These are phyloP conservation scores for Penicillium odoratum DNA, from an alignment of 495 filamentous ascomycete species.

Conservation along the genomic window DNA sequence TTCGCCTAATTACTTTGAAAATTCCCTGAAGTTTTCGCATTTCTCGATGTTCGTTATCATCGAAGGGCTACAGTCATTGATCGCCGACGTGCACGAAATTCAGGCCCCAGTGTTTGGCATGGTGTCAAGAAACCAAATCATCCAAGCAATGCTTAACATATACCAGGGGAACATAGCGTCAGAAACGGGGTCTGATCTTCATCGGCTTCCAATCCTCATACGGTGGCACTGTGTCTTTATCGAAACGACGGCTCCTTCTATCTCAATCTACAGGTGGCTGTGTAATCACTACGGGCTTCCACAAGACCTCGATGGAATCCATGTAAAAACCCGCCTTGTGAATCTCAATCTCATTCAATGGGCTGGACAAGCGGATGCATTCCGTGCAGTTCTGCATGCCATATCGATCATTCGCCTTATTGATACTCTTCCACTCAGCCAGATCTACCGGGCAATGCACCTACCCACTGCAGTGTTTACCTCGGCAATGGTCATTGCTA, in stretches of 20 bases:
- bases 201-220: conserved; percentile 10
- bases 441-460: conserved; percentile 13
- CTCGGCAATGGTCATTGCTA: conserved; percentile 14
- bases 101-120: conserved; percentile 6
- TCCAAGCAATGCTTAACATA: conserved; percentile 18
- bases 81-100: conserved; percentile 16
- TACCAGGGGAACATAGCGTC: conserved; percentile 6
- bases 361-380: conserved; percentile 4
- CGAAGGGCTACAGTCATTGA: conserved; percentile 15
- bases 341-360: conserved; percentile 5
- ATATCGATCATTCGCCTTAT: conserved; percentile 15
- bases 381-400: conserved; percentile 13
- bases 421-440: conserved; percentile 12
- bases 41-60: conserved; percentile 19
- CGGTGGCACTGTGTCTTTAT: conserved; percentile 21
- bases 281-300: conserved; percentile 9
- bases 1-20: neutral
- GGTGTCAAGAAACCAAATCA: conserved; percentile 7
- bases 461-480: conserved; percentile 20
- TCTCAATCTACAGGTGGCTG: conserved; percentile 11
- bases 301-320: conserved; percentile 9
- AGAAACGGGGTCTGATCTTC: neutral
- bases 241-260: conserved; percentile 12
- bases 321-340: conserved; percentile 3
- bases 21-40: conserved; percentile 7